Percentiles rank a stretch among this genome's conserved stretches.
These are phyloP conservation scores for Syzygium oleosum DNA, from an alignment of 345 rosid genomes.

Conservation along the genomic window DNA sequence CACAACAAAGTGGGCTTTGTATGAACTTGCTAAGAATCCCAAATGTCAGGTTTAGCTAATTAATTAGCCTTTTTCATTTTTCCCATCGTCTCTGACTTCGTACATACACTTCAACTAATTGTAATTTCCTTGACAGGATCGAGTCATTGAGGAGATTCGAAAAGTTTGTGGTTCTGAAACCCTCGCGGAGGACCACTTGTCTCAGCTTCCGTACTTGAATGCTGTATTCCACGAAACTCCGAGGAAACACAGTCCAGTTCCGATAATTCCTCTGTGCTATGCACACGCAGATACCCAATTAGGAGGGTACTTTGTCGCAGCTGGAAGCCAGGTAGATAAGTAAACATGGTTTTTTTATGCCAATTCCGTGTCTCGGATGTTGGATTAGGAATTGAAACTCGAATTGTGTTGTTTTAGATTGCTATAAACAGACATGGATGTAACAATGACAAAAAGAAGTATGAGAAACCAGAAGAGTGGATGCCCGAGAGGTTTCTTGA, in stretches of 20 bases:
- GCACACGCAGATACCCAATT: constrained; percentile 69
- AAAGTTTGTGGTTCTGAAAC: constrained; percentile 43
- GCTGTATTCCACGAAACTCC: too few relatives aligned
- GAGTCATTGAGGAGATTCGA: constrained; percentile 33
- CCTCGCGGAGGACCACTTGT: constrained; percentile 38
- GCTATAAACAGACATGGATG: constrained; percentile 77
- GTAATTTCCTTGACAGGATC: constrained; percentile 21
- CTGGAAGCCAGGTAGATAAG: constrained; percentile 48
- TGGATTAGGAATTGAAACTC: neutral
- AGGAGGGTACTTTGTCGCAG: constrained; percentile 60
- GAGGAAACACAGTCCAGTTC: constrained; percentile 9
- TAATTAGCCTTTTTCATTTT: neutral
- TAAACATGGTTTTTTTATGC: neutral
- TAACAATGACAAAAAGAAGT: constrained; percentile 66
- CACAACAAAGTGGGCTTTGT: constrained; percentile 80
- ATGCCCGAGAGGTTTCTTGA: constrained; percentile 67
- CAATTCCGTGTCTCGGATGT: too few relatives aligned
- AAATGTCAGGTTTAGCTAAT: constrained; percentile 32
- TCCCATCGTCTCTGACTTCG: too few relatives aligned
- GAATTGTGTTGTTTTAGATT: constrained; percentile 31
- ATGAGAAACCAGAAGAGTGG: constrained; percentile 68
- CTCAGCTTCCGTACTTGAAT: too few relatives aligned
- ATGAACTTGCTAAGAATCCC: constrained; percentile 70
- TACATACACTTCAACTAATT: neutral
- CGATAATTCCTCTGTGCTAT: constrained; percentile 60